Evolutionary conservation across 352 stramenopile species (phyloP), one percentile per base, ranked within the genome.

Genomic region (Pythium sp.): DNA sequence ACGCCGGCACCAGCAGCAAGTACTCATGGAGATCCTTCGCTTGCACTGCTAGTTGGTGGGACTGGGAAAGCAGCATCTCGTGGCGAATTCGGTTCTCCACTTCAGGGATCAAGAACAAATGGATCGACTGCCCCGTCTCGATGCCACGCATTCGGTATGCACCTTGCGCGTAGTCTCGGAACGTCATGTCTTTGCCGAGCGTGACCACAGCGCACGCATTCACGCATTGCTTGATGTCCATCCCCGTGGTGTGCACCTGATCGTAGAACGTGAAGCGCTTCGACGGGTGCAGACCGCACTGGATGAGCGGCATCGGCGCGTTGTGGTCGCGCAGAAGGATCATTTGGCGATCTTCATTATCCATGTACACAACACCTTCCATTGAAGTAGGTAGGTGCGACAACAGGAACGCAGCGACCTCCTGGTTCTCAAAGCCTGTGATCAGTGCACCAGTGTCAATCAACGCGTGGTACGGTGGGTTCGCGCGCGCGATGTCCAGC

Each of bases 101-200:
- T 72, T 98, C 94, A 4, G 94, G 94, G 67, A 98, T 97, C 61
- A 98, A 72, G 58, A 96, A 96, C 22, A 98, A 68, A 41, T 89
- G 89, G 64, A 99, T 97, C 14, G 94, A 98, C 58, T 98, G 92
- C 2, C 92, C 92, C 0, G 83, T 95, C 49, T 89, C 84, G 63
- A 98, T 97, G 1, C 92, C 92, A 9, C 92, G 89, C 91, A 97
- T 97, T 15, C 92, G 88, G 69, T 95, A 98, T 41, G 88, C 87
- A n/a, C 90, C 92, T 58, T 98, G 92, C 1, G 90, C 91, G 56
- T 97, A 98, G 65, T 98, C 92, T 5, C 92, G 90, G 74, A 98
- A 97, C 6, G 95, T 99, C 97, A 99, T 99, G 77, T 99, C 97
- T 67, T 98, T 98, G 30, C 91, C 91, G n/a, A 98, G 70, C 32